Base-by-base conservation (phyloP, 495 filamentous ascomycete genomes). In the Hypoxylon lenormandii region DNA sequence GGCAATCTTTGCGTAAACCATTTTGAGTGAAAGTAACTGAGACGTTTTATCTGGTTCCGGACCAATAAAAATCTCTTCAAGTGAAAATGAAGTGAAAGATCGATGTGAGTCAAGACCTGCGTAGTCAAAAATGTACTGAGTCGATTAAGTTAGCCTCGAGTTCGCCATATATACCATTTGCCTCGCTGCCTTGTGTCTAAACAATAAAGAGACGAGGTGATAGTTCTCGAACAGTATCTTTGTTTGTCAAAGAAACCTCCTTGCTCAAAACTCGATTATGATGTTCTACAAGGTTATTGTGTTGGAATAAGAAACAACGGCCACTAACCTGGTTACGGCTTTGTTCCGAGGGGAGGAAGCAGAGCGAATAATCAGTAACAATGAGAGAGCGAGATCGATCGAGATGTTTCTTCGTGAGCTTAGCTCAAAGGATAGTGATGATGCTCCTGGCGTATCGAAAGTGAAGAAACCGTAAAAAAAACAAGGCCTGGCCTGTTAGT, bases 401-500 rank as follows among this genome's bases (percentile, higher is more conserved):
- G 47, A 66, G 46, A 54, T 66, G 49, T 65, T 72, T 67, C 68
- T 74, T 71, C 66, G 72, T 55, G 72, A 75, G 74, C 47, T 74
- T 46, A 53, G 69, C 71, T 74, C 68, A 56, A 71, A 79, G 66
- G 72, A 75, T 71, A 66, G 65, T 74, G 30, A 33, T 33, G 62
- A 64, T 80, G 78, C 79, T 73, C 79, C 78, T 76, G 79, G 79
- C 78, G 69, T 45, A 71, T 58, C 72, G 66, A 54, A 58, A 66
- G 51, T 53, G 64, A 69, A 73, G 54, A 74, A 69, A 76, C 33
- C 2, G 42, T 3, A 70, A 40, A 60, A 69, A 73, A 64, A 60
- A 61, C 64, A 59, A 75, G 75, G 76, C 15, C 72, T 77, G 70
- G 75, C 77, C 79, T 75, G 59, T 73, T 72, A 68, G 56, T 70